A percentile compares a stretch with the other conserved stretches of the same genome.
Conservation (phyloP, 2,329 filamentous ascomycete genomes). For the Talaromyces sp. region DNA sequence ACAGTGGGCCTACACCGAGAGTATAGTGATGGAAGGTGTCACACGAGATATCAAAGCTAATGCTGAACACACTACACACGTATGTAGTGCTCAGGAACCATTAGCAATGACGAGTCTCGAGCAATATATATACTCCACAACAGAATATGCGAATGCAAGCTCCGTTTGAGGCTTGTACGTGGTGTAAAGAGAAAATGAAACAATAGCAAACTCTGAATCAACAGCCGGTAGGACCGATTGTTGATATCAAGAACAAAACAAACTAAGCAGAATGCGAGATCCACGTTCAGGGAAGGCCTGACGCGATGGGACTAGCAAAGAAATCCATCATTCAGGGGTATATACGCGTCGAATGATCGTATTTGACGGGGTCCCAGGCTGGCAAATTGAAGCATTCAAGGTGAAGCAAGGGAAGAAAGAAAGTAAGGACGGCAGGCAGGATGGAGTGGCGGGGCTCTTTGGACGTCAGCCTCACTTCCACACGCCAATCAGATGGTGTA, state of each 20-base stretch:
- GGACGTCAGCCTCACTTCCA: constrained; percentile 19
- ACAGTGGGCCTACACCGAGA: constrained; percentile 15
- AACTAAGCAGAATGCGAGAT: not conserved
- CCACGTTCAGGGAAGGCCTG: not conserved
- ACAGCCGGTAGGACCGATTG: constrained; percentile 7
- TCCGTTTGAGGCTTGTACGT: not conserved
- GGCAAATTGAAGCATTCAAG: not conserved
- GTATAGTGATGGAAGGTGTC: not conserved
- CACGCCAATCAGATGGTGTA: constrained; percentile 2
- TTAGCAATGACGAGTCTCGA: not conserved
- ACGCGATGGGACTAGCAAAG: not conserved
- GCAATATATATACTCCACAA: not conserved
- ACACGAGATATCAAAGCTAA: constrained; percentile 5
- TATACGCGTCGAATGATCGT: not conserved
- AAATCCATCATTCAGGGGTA: not conserved
- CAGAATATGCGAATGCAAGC: not conserved
- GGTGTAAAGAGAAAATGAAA: constrained; percentile 7
- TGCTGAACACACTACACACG: constrained; percentile 3
- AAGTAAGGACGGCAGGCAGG: constrained; percentile 7
- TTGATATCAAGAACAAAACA: not conserved
- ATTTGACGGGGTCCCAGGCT: not conserved
- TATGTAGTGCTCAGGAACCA: not conserved
- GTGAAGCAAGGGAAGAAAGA: not conserved
- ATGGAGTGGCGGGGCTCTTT: not conserved
- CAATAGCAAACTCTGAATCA: constrained; percentile 9